Percentiles rank a stretch among this genome's conserved stretches.
Conservation (phyloP, 179 eudicot genomes). For the Vitellaria paradoxa region DNA sequence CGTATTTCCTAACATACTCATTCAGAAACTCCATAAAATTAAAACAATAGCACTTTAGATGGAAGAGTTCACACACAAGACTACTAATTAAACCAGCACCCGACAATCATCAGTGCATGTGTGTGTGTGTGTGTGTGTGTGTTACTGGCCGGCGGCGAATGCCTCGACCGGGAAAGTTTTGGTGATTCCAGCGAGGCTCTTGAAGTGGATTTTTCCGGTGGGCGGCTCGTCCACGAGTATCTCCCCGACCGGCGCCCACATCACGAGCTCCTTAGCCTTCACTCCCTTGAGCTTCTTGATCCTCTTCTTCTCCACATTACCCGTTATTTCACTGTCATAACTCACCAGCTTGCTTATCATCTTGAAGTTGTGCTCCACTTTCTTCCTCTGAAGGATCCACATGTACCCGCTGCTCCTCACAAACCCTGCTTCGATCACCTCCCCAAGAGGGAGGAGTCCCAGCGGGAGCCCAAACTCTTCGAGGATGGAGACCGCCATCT, state of each 20-base stretch:
- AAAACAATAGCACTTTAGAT: no score
- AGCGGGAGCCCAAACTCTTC: no score
- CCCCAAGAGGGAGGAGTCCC: no score
- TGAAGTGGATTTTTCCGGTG: constrained; percentile 4
- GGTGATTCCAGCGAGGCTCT: not conserved
- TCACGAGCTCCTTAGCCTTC: constrained; percentile 1
- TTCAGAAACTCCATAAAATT: no score
- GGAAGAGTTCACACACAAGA: no score
- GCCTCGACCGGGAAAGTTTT: constrained; percentile 2
- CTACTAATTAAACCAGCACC: no score
- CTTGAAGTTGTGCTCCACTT: constrained; percentile 1
- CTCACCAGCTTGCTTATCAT: not conserved
- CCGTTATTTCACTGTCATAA: not conserved
- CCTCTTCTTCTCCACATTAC: not conserved
- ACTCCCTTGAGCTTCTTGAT: not conserved
- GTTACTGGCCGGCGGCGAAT: not conserved
- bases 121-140: no score
- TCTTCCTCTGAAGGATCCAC: constrained; percentile 4
- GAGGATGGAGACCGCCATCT: no score
- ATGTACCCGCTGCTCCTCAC: no score
- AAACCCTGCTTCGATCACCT: no score
- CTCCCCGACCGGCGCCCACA: not conserved
- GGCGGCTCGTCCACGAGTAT: not conserved
- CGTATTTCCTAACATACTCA: no score
- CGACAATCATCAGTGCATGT: no score